phyloP scores from a whole-genome alignment of 108 stramenopile species.

The Skeletonema costatum region DNA sequence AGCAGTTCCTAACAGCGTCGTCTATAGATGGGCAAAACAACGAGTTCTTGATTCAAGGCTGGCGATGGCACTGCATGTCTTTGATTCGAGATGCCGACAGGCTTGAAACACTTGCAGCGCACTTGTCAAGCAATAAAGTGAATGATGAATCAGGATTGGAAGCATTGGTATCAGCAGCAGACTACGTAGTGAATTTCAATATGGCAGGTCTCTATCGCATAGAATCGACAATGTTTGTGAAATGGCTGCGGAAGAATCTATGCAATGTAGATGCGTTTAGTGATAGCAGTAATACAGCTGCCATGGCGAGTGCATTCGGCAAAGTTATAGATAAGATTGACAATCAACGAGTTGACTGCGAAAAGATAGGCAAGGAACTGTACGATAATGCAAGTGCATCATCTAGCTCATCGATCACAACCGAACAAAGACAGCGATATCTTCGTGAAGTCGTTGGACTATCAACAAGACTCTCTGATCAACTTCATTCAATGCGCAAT shows the following conservation, averaged over 20 bases:
- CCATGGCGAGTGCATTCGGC: constrained; percentile 40
- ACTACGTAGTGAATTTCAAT: constrained; percentile 78
- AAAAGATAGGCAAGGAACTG: constrained; percentile 38
- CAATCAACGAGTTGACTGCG: constrained; percentile 42
- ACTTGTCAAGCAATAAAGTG: constrained; percentile 8
- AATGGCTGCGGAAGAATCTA: constrained; percentile 63
- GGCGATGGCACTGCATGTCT: constrained; percentile 85
- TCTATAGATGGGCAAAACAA: not conserved
- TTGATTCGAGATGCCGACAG: constrained; percentile 65
- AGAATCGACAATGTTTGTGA: constrained; percentile 66
- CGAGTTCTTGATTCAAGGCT: constrained; percentile 63
- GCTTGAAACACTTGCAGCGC: constrained; percentile 48
- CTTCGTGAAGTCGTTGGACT: constrained; percentile 39
- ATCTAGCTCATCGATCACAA: constrained; percentile 10
- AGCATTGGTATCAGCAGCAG: constrained; percentile 44
- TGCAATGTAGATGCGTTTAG: constrained; percentile 14
- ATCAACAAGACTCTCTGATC: constrained; percentile 43
- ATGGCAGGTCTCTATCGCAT: constrained; percentile 70
- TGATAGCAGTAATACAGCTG: constrained; percentile 20
- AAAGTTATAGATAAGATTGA: constrained; percentile 58
- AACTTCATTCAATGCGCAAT: constrained; percentile 48
- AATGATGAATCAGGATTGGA: constrained; percentile 3
- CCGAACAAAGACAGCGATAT: constrained; percentile 7
- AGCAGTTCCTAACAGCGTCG: not conserved
- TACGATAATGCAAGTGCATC: constrained; percentile 21